phyloP scores from a whole-genome alignment of 495 filamentous ascomycete species.

The Parmelia sp. region DNA sequence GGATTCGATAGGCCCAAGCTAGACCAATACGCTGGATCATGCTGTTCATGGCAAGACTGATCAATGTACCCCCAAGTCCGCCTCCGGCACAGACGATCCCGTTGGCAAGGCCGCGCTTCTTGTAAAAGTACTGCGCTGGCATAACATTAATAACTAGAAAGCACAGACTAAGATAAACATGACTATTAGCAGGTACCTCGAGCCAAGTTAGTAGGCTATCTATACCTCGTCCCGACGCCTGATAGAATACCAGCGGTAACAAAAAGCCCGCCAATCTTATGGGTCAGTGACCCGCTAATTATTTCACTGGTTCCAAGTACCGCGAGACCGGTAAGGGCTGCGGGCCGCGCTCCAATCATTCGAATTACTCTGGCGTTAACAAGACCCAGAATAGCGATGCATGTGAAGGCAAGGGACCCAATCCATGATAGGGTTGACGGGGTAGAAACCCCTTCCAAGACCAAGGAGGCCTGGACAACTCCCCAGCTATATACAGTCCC shows the following conservation, averaged over 20 bases:
- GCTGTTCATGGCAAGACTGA: slow-evolving; percentile 44
- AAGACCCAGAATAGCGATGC: slow-evolving; percentile 44
- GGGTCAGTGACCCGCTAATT: slow-evolving; percentile 43
- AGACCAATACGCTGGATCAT: slow-evolving; percentile 42
- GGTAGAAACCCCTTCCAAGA: slow-evolving; percentile 34
- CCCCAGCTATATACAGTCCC: slow-evolving; percentile 53
- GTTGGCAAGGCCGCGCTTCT: slow-evolving; percentile 50
- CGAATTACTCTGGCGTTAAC: slow-evolving; percentile 46
- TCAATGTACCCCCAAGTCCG: slow-evolving; percentile 47
- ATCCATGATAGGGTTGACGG: slow-evolving; percentile 50
- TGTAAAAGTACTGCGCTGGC: slow-evolving; percentile 51
- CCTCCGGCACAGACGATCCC: slow-evolving; percentile 50
- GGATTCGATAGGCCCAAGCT: slow-evolving; percentile 50
- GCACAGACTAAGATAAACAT: not conserved
- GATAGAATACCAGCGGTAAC: slow-evolving; percentile 49
- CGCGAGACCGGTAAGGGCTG: no score
- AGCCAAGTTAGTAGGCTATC: not conserved
- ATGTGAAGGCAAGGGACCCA: slow-evolving; percentile 45
- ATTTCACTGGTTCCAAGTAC: no score
- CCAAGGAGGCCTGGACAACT: slow-evolving; percentile 49
- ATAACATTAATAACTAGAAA: slow-evolving; percentile 19
- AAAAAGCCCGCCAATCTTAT: slow-evolving; percentile 48
- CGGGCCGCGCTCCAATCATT: slow-evolving; percentile 40
- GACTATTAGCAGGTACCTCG: not conserved
- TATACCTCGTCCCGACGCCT: slow-evolving; percentile 38